Percentiles rank a stretch among this genome's conserved stretches.
Evolutionary conservation across 768 basidiomycete genomes (phyloP).

Genomic region (Psilocybe sp.): DNA sequence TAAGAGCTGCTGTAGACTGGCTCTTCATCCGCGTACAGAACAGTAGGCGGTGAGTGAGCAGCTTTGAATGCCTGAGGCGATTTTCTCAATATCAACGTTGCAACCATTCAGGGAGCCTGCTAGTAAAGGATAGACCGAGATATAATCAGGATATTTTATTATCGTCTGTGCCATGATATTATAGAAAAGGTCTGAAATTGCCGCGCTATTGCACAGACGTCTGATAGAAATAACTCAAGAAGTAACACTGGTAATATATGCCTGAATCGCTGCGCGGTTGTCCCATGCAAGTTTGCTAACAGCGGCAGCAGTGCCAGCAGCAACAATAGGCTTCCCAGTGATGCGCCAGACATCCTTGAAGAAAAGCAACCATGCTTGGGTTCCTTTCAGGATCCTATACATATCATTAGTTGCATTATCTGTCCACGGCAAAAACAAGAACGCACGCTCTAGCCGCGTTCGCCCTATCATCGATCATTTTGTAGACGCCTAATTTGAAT

Average conservation of each 20-base stretch:
- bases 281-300: slow-evolving; percentile 28
- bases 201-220: too few species aligned
- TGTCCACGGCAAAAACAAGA: not conserved
- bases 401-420: not conserved
- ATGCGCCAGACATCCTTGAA: slow-evolving; percentile 27
- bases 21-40: slow-evolving; percentile 92
- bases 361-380: slow-evolving; percentile 24
- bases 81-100: too few species aligned
- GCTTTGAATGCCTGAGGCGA: too few species aligned
- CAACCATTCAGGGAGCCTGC: too few species aligned
- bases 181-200: too few species aligned
- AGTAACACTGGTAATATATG: too few species aligned
- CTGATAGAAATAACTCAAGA: too few species aligned
- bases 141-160: too few species aligned
- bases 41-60: slow-evolving; percentile 55
- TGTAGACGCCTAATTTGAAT: slow-evolving; percentile 50
- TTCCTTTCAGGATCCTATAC: slow-evolving; percentile 21
- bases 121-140: too few species aligned
- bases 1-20: slow-evolving; percentile 91
- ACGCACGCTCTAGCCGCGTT: slow-evolving; percentile 31
- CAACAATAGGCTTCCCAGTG: slow-evolving; percentile 23
- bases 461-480: slow-evolving; percentile 43
- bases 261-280: slow-evolving; percentile 19
- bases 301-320: slow-evolving; percentile 14
- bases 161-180: too few species aligned